Conservation (phyloP, 768 basidiomycete species). For the Lentinula boryana region DNA sequence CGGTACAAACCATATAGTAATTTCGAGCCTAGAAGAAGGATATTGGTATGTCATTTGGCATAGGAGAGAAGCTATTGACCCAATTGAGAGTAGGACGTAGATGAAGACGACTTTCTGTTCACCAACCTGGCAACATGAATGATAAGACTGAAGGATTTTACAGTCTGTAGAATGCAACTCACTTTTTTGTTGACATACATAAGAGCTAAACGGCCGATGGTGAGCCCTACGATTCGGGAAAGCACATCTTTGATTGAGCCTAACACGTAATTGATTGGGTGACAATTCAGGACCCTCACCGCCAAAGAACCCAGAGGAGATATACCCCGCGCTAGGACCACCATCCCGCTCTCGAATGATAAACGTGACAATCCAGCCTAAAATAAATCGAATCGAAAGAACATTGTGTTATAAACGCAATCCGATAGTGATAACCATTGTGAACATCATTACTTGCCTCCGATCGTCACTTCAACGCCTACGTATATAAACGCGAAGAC, state of each 20-base stretch:
- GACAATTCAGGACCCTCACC: background rate
- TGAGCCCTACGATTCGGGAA: slow-evolving; percentile 27
- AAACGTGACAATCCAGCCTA: slow-evolving; percentile 42
- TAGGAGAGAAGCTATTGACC: slow-evolving; percentile 9
- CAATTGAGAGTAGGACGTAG: slow-evolving; percentile 27
- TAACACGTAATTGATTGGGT: background rate
- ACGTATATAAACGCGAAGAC: slow-evolving; percentile 35
- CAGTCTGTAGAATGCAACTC: background rate
- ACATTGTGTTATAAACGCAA: background rate
- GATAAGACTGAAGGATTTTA: too few species aligned
- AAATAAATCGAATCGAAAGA: background rate
- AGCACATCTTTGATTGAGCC: background rate
- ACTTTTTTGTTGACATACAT: slow-evolving; percentile 45
- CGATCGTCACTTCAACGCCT: slow-evolving; percentile 36
- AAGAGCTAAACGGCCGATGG: slow-evolving; percentile 45
- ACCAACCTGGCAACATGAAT: slow-evolving; percentile 19
- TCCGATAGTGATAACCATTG: too few species aligned
- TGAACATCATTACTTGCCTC: slow-evolving; percentile 19
- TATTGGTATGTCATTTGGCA: background rate
- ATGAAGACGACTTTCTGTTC: slow-evolving; percentile 24
- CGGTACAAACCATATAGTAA: slow-evolving; percentile 49
- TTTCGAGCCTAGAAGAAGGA: slow-evolving; percentile 28
- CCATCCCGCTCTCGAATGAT: slow-evolving; percentile 32
- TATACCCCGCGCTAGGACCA: slow-evolving; percentile 31
- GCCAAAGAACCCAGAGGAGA: slow-evolving; percentile 25